These are phyloP conservation scores for Carallia brachiata DNA, from an alignment of 345 rosid species.

Conservation along the genomic window DNA sequence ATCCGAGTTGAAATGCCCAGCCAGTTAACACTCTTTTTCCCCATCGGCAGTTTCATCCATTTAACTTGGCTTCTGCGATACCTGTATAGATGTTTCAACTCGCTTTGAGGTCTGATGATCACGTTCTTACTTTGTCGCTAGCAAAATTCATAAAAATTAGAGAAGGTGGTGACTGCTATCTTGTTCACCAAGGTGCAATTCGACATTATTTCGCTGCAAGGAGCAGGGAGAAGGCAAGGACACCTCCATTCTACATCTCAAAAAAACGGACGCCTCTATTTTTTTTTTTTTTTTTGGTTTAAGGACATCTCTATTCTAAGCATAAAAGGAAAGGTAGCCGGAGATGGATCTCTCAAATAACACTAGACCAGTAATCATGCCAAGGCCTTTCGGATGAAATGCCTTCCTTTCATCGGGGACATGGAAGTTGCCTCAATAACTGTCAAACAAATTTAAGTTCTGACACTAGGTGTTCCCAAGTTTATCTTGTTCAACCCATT, in stretches of 20 bases:
- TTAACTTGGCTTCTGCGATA: too few species aligned
- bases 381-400: conserved; percentile 44
- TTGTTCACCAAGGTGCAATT: conserved; percentile 56
- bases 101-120: too few species aligned
- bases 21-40: too few species aligned
- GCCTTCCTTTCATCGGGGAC: conserved; percentile 50
- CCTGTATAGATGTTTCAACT: too few species aligned
- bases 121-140: too few species aligned
- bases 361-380: conserved; percentile 15
- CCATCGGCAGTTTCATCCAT: too few species aligned
- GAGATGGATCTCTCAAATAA: conserved; percentile 13
- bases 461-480: too few species aligned
- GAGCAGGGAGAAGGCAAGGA: conserved; percentile 19
- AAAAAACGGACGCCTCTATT: too few species aligned
- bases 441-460: conserved; percentile 27
- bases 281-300: too few species aligned
- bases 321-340: conserved; percentile 2
- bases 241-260: background rate
- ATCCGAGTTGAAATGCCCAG: too few species aligned
- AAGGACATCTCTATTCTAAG: background rate
- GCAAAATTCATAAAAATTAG: conserved; percentile 23
- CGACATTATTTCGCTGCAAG: conserved; percentile 46
- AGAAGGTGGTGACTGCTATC: conserved; percentile 49
- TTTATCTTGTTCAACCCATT: too few species aligned
- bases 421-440: conserved; percentile 46